Evolutionary conservation across 2,329 filamentous ascomycete genomes (phyloP).

Genomic region (Trichoderma koningiopsis): DNA sequence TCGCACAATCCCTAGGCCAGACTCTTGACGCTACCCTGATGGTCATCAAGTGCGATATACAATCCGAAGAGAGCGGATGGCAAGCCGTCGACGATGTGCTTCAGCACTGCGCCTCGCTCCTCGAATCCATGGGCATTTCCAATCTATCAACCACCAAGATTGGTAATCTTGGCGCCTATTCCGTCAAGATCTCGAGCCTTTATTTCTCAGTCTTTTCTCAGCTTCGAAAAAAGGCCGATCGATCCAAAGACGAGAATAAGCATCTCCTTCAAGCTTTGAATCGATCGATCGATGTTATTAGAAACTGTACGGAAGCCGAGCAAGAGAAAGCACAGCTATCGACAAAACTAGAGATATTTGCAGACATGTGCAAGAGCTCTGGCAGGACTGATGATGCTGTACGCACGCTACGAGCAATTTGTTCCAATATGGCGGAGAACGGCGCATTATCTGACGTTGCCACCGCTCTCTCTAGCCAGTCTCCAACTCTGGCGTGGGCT

Average conservation of each 20-base stretch:
- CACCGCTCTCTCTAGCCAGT: constrained; percentile 48
- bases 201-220: constrained; percentile 67
- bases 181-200: constrained; percentile 69
- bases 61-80: constrained; percentile 53
- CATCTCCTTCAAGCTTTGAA: constrained; percentile 59
- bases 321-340: constrained; percentile 61
- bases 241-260: constrained; percentile 42
- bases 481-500: constrained; percentile 58
- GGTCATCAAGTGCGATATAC: constrained; percentile 56
- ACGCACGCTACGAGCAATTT: constrained; percentile 61
- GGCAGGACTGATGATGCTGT: constrained; percentile 60
- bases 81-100: constrained; percentile 58
- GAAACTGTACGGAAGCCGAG: constrained; percentile 55
- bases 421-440: constrained; percentile 61
- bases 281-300: constrained; percentile 65
- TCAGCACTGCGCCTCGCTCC: constrained; percentile 56
- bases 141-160: constrained; percentile 34
- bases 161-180: constrained; percentile 49
- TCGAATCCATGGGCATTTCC: constrained; percentile 54
- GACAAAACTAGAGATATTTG: constrained; percentile 68
- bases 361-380: constrained; percentile 58
- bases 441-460: constrained; percentile 60
- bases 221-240: constrained; percentile 49
- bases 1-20: constrained; percentile 56
- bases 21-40: constrained; percentile 63